Evolutionary conservation across 495 filamentous ascomycete genomes (phyloP).

Genomic region (Neurospora sp.): DNA sequence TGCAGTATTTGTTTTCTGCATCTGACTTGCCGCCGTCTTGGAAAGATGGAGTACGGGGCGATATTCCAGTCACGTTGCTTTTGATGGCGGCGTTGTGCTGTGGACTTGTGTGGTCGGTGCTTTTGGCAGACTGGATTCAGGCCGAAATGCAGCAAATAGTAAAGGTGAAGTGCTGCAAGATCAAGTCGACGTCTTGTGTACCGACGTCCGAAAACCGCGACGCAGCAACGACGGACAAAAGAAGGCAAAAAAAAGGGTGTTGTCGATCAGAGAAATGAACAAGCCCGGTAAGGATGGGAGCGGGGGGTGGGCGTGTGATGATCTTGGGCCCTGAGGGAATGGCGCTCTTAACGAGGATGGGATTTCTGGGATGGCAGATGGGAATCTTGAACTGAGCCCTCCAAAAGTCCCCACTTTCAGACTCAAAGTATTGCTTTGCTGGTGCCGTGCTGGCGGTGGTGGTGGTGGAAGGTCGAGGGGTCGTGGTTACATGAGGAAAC

Average conservation of each 20-base stretch:
- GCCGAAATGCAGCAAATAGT: background rate
- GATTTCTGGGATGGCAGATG: constrained; percentile 14
- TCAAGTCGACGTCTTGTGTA: background rate
- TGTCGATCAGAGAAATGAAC: constrained; percentile 2
- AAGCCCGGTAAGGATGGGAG: background rate
- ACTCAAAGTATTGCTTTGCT: background rate
- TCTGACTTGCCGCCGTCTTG: background rate
- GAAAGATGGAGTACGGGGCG: background rate
- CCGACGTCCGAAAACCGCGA: background rate
- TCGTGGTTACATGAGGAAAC: background rate
- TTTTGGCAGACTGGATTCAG: background rate
- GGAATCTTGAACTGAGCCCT: constrained; percentile 3
- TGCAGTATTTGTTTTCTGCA: background rate
- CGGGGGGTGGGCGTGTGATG: constrained; percentile 2
- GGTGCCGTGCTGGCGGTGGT: background rate
- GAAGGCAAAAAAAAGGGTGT: background rate
- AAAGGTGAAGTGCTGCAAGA: background rate
- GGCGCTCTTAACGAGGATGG: constrained; percentile 16
- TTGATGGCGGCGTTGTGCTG: background rate
- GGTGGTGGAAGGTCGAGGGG: background rate
- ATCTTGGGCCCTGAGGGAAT: background rate
- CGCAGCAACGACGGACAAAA: background rate
- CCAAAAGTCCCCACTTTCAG: constrained; percentile 1
- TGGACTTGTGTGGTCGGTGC: background rate
- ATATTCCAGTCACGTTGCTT: background rate